Conservation (phyloP, 1,284 basidiomycete species). For the Austropuccinia psidii region DNA sequence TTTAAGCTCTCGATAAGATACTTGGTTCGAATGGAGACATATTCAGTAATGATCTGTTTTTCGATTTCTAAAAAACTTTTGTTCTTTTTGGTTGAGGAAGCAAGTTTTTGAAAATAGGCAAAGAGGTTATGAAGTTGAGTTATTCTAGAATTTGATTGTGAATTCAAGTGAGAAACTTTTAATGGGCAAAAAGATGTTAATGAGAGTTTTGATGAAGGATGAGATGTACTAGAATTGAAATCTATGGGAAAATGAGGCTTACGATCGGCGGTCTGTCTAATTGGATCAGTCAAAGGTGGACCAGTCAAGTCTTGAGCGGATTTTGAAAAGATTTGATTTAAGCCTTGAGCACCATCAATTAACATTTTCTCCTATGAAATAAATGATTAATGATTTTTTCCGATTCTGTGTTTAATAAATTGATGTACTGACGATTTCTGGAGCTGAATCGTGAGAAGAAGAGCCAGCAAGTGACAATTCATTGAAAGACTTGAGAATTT, state of each 20-base stretch:
- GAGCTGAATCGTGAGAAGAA: background rate
- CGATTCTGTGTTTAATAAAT: background rate
- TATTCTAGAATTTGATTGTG: background rate
- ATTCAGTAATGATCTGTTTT: constrained; percentile 9
- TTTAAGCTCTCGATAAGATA: constrained; percentile 19
- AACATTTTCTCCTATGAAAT: constrained; percentile 1
- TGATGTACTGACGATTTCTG: constrained; percentile 1
- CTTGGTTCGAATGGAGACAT: background rate
- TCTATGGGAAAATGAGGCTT: background rate
- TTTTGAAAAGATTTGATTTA: background rate
- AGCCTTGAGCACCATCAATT: background rate
- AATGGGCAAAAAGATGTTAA: background rate
- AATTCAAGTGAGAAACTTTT: background rate
- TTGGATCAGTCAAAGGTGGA: constrained; percentile 1
- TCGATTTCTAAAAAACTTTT: background rate
- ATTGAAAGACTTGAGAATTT: constrained; percentile 15
- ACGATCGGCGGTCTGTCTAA: constrained; percentile 4
- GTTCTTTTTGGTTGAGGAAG: background rate
- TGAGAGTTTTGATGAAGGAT: background rate
- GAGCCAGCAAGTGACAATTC: background rate
- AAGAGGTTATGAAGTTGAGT: constrained; percentile 7
- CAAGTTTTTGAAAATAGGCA: constrained; percentile 15
- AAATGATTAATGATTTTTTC: background rate
- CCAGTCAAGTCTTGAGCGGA: constrained; percentile 11
- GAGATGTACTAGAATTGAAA: background rate